Evolutionary conservation across 306 rosid genomes (phyloP).

Genomic region (Dalbergia cochinchinensis): DNA sequence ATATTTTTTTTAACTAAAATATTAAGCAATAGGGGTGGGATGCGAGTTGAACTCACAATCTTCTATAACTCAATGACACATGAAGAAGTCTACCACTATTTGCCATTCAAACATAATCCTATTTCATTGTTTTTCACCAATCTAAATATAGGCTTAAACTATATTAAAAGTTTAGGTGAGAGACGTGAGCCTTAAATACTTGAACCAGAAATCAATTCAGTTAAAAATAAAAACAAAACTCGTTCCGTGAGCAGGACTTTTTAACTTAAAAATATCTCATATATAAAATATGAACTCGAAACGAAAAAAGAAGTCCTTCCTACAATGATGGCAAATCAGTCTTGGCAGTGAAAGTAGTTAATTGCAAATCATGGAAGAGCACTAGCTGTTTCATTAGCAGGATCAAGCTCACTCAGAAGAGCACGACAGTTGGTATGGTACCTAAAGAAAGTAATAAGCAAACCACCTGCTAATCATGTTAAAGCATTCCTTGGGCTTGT

Average conservation of each 20-base stretch:
- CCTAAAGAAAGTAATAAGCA: slow-evolving; percentile 29
- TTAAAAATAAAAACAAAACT: not conserved
- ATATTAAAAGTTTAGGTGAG: too few relatives aligned
- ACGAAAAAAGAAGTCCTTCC: not conserved
- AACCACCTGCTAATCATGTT: slow-evolving; percentile 42
- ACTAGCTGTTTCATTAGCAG: not conserved
- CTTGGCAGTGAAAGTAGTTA: not conserved
- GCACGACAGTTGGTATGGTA: not conserved
- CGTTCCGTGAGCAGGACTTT: not conserved
- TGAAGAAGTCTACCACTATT: too few relatives aligned
- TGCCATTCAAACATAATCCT: too few relatives aligned
- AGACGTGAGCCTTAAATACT: too few relatives aligned
- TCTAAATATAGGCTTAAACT: too few relatives aligned
- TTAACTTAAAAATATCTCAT: not conserved
- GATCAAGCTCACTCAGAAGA: not conserved
- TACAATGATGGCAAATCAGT: not conserved
- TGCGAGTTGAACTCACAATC: too few relatives aligned
- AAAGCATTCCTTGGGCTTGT: slow-evolving; percentile 42
- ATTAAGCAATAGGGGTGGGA: too few relatives aligned
- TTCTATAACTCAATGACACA: too few relatives aligned
- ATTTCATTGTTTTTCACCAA: too few relatives aligned
- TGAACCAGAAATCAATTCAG: not conserved
- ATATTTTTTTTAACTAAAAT: too few relatives aligned
- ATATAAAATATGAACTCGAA: not conserved
- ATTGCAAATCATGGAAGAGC: not conserved